These are phyloP conservation scores for Erythrophleum ivorense DNA, from an alignment of 331 rosid species.

Conservation along the genomic window DNA sequence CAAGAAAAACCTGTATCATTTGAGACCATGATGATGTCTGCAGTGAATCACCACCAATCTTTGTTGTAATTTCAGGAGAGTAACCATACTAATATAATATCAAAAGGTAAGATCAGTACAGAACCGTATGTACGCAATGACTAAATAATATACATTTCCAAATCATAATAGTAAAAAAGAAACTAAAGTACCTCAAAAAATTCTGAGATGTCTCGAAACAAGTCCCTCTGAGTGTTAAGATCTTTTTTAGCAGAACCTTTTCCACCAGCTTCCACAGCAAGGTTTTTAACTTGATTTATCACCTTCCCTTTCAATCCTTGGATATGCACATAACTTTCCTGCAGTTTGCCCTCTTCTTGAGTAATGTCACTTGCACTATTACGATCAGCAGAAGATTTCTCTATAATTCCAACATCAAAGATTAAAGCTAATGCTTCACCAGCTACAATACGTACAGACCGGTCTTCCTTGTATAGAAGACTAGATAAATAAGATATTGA, in stretches of 20 bases:
- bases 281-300: constrained; percentile 70
- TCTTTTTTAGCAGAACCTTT: constrained; percentile 86
- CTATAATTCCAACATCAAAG: constrained; percentile 73
- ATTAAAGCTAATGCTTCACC: constrained; percentile 89
- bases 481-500: constrained; percentile 75
- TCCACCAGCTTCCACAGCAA: constrained; percentile 89
- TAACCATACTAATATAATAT: constrained; percentile 59
- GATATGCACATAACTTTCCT: constrained; percentile 57
- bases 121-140: not conserved
- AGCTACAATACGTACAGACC: constrained; percentile 81
- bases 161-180: not conserved
- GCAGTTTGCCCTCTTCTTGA: constrained; percentile 54
- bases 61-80: constrained; percentile 69
- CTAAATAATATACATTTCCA: not conserved
- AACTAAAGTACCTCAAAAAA: constrained; percentile 67
- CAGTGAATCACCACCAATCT: constrained; percentile 77
- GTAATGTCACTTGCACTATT: constrained; percentile 45
- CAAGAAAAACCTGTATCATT: constrained; percentile 66
- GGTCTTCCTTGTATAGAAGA: constrained; percentile 86
- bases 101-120: constrained; percentile 29
- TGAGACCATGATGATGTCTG: constrained; percentile 76
- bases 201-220: constrained; percentile 71
- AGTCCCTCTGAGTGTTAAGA: constrained; percentile 76
- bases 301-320: constrained; percentile 83
- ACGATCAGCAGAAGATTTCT: constrained; percentile 56